Conservation (phyloP, 2,329 filamentous ascomycete species). For the Metarhizium guizhouense region DNA sequence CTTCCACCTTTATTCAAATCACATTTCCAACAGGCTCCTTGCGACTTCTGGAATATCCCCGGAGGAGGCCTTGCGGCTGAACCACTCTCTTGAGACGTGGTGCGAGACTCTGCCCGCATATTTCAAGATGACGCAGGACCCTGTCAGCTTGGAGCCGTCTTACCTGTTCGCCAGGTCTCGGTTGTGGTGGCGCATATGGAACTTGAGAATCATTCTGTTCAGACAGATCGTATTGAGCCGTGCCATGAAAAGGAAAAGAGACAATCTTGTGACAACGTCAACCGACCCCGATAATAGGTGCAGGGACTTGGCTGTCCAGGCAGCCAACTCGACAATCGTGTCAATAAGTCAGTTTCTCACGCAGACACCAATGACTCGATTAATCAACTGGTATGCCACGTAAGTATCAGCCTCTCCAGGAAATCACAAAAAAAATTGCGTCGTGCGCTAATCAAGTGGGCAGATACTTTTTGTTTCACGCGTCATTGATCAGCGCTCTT, state of each 20-base stretch:
- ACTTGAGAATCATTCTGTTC: constrained; percentile 22
- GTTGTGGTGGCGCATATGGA: constrained; percentile 24
- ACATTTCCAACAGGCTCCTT: constrained; percentile 21
- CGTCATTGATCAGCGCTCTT: constrained; percentile 19
- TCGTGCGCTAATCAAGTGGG: constrained; percentile 3
- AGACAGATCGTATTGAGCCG: constrained; percentile 18
- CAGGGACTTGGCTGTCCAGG: constrained; percentile 15
- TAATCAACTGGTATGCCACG: constrained; percentile 24
- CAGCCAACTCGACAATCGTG: constrained; percentile 17
- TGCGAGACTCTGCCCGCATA: constrained; percentile 17
- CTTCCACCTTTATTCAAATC: constrained; percentile 21
- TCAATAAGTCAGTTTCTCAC: constrained; percentile 17
- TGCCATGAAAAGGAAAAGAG: constrained; percentile 13
- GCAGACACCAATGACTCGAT: constrained; percentile 11
- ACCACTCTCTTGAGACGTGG: constrained; percentile 17
- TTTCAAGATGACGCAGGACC: constrained; percentile 12
- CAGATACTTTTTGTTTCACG: constrained; percentile 20
- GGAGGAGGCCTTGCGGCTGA: constrained; percentile 16
- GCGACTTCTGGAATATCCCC: constrained; percentile 16
- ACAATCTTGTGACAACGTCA: constrained; percentile 1
- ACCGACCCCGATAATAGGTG: constrained; percentile 14
- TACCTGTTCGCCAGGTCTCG: constrained; percentile 17
- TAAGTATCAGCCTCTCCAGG: constrained; percentile 3
- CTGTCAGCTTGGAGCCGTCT: constrained; percentile 10
- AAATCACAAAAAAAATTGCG: background rate